phyloP scores from a whole-genome alignment of 441 rosid genomes.

The Jatropha podagrica region DNA sequence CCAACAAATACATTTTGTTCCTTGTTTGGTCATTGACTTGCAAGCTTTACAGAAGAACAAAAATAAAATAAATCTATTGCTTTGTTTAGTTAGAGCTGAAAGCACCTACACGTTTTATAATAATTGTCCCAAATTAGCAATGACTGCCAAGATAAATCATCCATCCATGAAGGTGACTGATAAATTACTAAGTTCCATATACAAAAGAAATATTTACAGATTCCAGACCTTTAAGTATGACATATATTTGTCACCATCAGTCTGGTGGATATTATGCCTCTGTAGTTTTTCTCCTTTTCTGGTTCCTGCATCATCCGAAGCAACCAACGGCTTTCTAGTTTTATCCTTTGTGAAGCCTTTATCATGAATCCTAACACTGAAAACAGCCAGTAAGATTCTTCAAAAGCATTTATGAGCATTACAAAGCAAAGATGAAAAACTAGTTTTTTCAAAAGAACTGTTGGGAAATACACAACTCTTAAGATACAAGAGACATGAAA shows the following conservation, averaged over 20 bases:
- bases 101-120: neutral
- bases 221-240: slow-evolving; percentile 78
- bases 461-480: neutral
- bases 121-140: neutral
- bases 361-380: slow-evolving; percentile 26
- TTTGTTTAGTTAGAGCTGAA: neutral
- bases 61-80: neutral
- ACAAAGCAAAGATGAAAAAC: neutral
- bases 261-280: slow-evolving; percentile 51
- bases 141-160: neutral
- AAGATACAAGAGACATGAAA: neutral
- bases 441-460: neutral
- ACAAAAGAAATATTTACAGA: slow-evolving; percentile 20
- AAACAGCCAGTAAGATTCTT: slow-evolving; percentile 19
- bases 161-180: neutral
- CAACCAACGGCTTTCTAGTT: slow-evolving; percentile 34
- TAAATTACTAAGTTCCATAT: neutral
- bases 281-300: slow-evolving; percentile 53
- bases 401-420: neutral
- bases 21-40: neutral
- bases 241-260: slow-evolving; percentile 87
- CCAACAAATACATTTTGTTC: neutral
- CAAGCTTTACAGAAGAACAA: neutral
- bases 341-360: slow-evolving; percentile 43
- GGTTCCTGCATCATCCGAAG: slow-evolving; percentile 46